phyloP scores from a whole-genome alignment of 73 alveolate genomes.

The Tetrahymena borealis region DNA sequence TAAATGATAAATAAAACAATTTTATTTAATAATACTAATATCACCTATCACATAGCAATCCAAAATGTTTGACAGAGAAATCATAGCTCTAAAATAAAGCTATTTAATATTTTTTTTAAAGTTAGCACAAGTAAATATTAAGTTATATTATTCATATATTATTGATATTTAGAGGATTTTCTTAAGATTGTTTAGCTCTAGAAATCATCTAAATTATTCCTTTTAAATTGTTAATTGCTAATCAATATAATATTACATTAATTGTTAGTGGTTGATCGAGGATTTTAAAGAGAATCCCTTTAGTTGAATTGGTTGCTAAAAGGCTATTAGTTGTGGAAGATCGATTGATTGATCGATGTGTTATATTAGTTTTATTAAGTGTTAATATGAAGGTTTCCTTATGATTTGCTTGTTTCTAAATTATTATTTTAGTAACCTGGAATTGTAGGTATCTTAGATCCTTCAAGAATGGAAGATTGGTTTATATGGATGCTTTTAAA shows the following conservation, averaged over 20 bases:
- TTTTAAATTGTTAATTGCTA: not conserved
- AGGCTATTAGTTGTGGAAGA: not conserved
- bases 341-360: not conserved
- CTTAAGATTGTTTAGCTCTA: too few species aligned
- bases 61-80: not conserved
- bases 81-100: not conserved
- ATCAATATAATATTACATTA: not conserved
- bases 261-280: not conserved
- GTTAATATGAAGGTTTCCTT: not conserved
- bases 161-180: too few species aligned
- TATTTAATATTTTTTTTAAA: not conserved
- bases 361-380: not conserved
- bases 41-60: not conserved
- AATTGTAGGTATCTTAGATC: not conserved
- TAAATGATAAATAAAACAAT: not conserved
- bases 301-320: not conserved
- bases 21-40: not conserved
- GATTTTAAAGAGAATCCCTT: not conserved
- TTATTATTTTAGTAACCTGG: not conserved
- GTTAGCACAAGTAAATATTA: not conserved
- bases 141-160: too few species aligned
- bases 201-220: too few species aligned
- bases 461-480: not conserved
- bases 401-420: not conserved
- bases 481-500: not conserved